Evolutionary conservation across 495 filamentous ascomycete genomes (phyloP).

Genomic region (Aspergillus wentii): DNA sequence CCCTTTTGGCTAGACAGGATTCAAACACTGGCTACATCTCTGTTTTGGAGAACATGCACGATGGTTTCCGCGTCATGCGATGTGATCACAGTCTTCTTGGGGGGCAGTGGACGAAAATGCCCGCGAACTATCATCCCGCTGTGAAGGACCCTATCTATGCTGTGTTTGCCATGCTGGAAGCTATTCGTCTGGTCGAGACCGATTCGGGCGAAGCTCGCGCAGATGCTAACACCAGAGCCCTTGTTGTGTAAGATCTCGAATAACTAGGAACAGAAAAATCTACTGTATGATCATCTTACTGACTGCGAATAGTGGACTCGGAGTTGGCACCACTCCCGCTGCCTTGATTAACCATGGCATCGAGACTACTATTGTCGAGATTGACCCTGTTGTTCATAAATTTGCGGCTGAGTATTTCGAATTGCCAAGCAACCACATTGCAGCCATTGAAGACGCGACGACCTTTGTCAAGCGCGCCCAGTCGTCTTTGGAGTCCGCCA

Average conservation of each 20-base stretch:
- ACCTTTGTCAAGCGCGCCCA: constrained; percentile 58
- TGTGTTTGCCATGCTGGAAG: constrained; percentile 89
- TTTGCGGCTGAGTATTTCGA: constrained; percentile 81
- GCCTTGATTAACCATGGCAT: constrained; percentile 85
- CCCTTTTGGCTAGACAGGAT: constrained; percentile 72
- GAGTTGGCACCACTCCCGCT: constrained; percentile 84
- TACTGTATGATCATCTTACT: constrained; percentile 5
- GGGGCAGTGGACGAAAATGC: constrained; percentile 69
- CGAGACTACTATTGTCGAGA: constrained; percentile 86
- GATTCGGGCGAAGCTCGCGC: constrained; percentile 39
- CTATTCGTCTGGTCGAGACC: constrained; percentile 71
- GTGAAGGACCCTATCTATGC: constrained; percentile 85
- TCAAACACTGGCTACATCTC: constrained; percentile 90
- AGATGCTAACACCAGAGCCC: constrained; percentile 67
- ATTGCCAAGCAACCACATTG: constrained; percentile 70
- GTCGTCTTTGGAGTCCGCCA: constrained; percentile 33
- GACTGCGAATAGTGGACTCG: constrained; percentile 78
- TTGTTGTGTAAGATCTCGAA: constrained; percentile 61
- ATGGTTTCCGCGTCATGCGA: constrained; percentile 75
- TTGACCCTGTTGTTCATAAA: constrained; percentile 82
- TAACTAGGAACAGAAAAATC: neutral
- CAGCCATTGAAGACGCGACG: constrained; percentile 77
- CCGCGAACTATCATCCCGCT: constrained; percentile 35
- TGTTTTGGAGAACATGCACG: constrained; percentile 66
- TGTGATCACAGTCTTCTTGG: constrained; percentile 93